phyloP scores from a whole-genome alignment of 768 basidiomycete species.

The Sistotremastrum niveocremeum region DNA sequence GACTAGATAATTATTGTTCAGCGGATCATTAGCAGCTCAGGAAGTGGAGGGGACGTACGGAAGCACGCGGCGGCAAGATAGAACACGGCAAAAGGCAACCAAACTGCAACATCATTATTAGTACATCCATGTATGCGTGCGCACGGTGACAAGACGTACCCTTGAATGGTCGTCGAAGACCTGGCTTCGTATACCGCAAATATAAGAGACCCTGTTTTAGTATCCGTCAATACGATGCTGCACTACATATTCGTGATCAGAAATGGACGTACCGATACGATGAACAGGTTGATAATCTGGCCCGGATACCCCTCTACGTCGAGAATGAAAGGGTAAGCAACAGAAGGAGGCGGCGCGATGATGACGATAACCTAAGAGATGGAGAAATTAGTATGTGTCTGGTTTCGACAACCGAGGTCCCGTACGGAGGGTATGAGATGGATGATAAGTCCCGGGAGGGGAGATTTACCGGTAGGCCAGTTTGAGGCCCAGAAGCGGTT shows the following conservation, averaged over 20 bases:
- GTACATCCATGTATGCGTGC: background rate
- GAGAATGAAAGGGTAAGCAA: slow-evolving; percentile 49
- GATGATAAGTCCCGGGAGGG: slow-evolving; percentile 40
- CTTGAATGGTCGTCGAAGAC: slow-evolving; percentile 39
- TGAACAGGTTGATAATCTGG: slow-evolving; percentile 44
- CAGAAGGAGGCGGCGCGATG: slow-evolving; percentile 34
- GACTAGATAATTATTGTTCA: slow-evolving; percentile 18
- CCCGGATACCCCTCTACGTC: slow-evolving; percentile 39
- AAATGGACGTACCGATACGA: slow-evolving; percentile 31
- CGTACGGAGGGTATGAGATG: slow-evolving; percentile 39
- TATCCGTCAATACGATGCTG: background rate
- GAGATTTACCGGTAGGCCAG: slow-evolving; percentile 45
- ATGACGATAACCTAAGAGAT: slow-evolving; percentile 32
- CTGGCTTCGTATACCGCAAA: slow-evolving; percentile 37
- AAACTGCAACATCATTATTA: slow-evolving; percentile 21
- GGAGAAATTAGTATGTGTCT: background rate
- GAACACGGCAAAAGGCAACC: slow-evolving; percentile 41
- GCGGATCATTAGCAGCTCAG: background rate
- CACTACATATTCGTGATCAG: background rate
- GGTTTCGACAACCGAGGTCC: background rate
- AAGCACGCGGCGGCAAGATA: slow-evolving; percentile 38
- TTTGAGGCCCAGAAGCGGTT: slow-evolving; percentile 50
- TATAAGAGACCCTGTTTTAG: slow-evolving; percentile 36
- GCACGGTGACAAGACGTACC: slow-evolving; percentile 12
- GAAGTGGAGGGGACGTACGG: slow-evolving; percentile 21